Percentiles rank a stretch among this genome's conserved stretches.
phyloP scores from a whole-genome alignment of 2,329 filamentous ascomycete genomes.

The Xylariaceae sp. region DNA sequence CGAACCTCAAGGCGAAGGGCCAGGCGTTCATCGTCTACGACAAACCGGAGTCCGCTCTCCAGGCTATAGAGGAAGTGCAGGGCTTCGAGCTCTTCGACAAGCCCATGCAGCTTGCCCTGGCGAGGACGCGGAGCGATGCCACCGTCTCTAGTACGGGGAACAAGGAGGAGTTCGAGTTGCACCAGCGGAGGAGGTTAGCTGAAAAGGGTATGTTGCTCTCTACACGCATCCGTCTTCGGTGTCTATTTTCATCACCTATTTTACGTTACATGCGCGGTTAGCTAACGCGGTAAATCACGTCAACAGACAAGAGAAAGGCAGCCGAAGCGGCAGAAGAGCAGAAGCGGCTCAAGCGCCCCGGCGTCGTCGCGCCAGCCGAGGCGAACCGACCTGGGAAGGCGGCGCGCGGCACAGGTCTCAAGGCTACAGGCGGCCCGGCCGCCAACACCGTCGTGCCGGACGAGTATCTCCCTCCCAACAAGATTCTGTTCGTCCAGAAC shows the following conservation, averaged over 20 bases:
- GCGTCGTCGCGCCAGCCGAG: slow-evolving; percentile 51
- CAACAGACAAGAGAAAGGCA: slow-evolving; percentile 77
- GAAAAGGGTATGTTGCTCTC: slow-evolving; percentile 76
- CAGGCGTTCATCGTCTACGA: slow-evolving; percentile 97
- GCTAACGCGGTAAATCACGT: not conserved
- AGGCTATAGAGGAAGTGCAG: slow-evolving; percentile 86
- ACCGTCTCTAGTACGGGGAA: slow-evolving; percentile 77
- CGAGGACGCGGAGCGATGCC: slow-evolving; percentile 84
- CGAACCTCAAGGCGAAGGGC: slow-evolving; percentile 88
- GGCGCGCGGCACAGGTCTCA: slow-evolving; percentile 74
- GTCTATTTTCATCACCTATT: not conserved
- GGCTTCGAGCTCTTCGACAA: slow-evolving; percentile 94
- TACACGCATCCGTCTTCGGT: not conserved
- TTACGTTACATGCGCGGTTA: not conserved
- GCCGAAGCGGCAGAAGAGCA: slow-evolving; percentile 79
- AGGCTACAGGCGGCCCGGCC: slow-evolving; percentile 71
- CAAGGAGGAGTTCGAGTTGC: slow-evolving; percentile 81
- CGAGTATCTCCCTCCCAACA: slow-evolving; percentile 97
- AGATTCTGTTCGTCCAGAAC: slow-evolving; percentile 93
- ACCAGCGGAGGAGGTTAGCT: slow-evolving; percentile 82
- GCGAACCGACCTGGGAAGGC: slow-evolving; percentile 70
- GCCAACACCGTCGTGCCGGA: slow-evolving; percentile 83
- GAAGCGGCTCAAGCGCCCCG: slow-evolving; percentile 73
- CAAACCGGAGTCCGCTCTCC: slow-evolving; percentile 74
- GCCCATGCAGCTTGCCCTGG: slow-evolving; percentile 83